Base-by-base conservation (phyloP, 2,329 filamentous ascomycete genomes). In the Biscogniauxia sp. region DNA sequence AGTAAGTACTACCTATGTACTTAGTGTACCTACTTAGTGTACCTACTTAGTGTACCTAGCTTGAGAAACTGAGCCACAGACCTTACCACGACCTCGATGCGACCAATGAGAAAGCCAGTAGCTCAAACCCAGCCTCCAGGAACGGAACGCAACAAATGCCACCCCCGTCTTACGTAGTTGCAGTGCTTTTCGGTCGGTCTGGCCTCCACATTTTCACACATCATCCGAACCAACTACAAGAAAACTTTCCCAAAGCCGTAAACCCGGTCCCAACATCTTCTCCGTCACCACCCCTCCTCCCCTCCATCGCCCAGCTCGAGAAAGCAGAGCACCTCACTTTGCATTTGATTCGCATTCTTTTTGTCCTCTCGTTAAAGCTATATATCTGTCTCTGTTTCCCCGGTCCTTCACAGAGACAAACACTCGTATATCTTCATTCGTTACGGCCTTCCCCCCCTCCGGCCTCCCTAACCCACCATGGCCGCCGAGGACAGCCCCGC, bases 401-500 rank as follows among this genome's bases (percentile, higher is more conserved):
- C 28, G 2, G 2, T 32, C 28, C 9, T 32, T 28, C 45, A 23
- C 23, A 5, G 49, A 19, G 41, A 53, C 37, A 28, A 49, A 49
- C 15, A 56, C 55, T 45, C 53, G 13, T 51, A 51, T 20, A 37
- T 20, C 3, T 9, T 23, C 25, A 26, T 28, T 55, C 26, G 26
- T 20, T 11, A 11, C 20, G 26, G 23, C 17, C 25, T 54, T n/a
- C 17, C 25, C 19, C 45, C 23, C 49, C 25, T 9, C 9, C 45
- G 20, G 26, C n/a, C 20, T 51, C 23, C 50, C 32, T 51, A 32
- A 37, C 19, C 61, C 60, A 58, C 37, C 58, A 70, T 71, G 69
- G 70, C 69, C 57, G 64, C 62, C 62, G 66, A 67, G 60, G 66
- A 70, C 54, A 67, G 58, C 67, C 65, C 69, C 60, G 51, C 68